Evolutionary conservation across 495 filamentous ascomycete genomes (phyloP).

Genomic region (Elaphomyces granulatus): DNA sequence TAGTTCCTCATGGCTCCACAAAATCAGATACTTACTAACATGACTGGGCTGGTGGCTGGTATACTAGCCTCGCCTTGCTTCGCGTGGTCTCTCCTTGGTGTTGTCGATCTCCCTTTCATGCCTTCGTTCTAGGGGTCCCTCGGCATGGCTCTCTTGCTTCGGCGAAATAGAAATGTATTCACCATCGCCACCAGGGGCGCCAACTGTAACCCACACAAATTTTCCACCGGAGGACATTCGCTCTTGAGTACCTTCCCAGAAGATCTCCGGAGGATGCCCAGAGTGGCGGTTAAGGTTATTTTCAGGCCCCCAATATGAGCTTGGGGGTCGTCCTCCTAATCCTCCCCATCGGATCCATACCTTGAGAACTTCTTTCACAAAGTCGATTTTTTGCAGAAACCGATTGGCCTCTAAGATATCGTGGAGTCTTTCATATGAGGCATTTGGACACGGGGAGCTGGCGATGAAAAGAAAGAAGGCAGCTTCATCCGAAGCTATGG

Average conservation of each 20-base stretch:
- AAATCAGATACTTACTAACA: no score
- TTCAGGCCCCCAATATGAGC: conserved; percentile 22
- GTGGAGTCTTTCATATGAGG: conserved; percentile 41
- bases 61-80: no score
- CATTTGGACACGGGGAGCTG: conserved; percentile 34
- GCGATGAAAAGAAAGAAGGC: conserved; percentile 46
- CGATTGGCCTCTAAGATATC: conserved; percentile 60
- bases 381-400: conserved; percentile 65
- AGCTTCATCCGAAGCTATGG: conserved; percentile 45
- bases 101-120: no score
- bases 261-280: conserved; percentile 32
- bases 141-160: no score
- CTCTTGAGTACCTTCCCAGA: conserved; percentile 57
- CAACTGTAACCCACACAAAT: conserved; percentile 74
- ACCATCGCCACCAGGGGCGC: conserved; percentile 58
- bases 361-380: conserved; percentile 53
- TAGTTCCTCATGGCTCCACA: no score
- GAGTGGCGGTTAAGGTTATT: conserved; percentile 19
- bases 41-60: no score
- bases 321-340: conserved; percentile 38
- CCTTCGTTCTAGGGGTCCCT: no score
- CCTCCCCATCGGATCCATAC: conserved; percentile 62
- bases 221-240: conserved; percentile 39
- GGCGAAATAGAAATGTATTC: conserved; percentile 31
- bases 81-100: no score